Base-by-base conservation (phyloP, 192 early-diverging fungal genomes). In the Lobulomyces angularis region DNA sequence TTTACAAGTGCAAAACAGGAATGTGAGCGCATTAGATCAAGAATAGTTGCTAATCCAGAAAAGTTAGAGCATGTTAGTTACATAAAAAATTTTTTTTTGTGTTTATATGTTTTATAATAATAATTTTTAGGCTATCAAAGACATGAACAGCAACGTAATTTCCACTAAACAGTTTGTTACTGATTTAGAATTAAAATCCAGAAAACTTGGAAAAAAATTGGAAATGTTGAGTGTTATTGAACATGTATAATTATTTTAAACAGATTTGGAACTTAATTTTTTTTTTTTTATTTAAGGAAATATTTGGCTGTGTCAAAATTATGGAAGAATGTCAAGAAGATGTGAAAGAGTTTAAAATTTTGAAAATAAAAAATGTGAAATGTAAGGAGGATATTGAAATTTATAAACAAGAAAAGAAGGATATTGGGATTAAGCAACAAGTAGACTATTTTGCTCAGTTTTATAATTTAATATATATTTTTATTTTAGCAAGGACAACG, bases 401-500 rank as follows among this genome's bases (percentile, higher is more conserved):
- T 18, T 45, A 47, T 40, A 48, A 52, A 12, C 19, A 50, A 2
- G 61, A 67, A 30, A 25, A 57, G 8, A 41, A 46, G 7, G 67
- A 71, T 14, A 28, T 32, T 11, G 31, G 11, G n/a, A 12, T 32
- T 32, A 32, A 32, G 16, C 31, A 12, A 32, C 12, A 32, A 16
- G 31, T 32, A n/a, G n/a, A n/a, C n/a, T n/a, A n/a, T n/a, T n/a
- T n/a, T n/a, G n/a, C n/a, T n/a, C n/a, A n/a, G n/a, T n/a, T n/a
- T n/a, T 12, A 12, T 32, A 12, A 12, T 32, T 32, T 32, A 12
- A 16, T 32, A 16, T 12, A 32, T 16, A 62, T 64, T 31, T 21
- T 45, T 36, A 59, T 59, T 9, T 81, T 59, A 25, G 79, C 79
- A 74, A 97, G 94, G 34, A 84, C 75, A 0, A 90, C 86, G 3